Percentiles rank a stretch among this genome's conserved stretches.
Evolutionary conservation across 768 basidiomycete genomes (phyloP).

Genomic region (Glaciozyma martinii): DNA sequence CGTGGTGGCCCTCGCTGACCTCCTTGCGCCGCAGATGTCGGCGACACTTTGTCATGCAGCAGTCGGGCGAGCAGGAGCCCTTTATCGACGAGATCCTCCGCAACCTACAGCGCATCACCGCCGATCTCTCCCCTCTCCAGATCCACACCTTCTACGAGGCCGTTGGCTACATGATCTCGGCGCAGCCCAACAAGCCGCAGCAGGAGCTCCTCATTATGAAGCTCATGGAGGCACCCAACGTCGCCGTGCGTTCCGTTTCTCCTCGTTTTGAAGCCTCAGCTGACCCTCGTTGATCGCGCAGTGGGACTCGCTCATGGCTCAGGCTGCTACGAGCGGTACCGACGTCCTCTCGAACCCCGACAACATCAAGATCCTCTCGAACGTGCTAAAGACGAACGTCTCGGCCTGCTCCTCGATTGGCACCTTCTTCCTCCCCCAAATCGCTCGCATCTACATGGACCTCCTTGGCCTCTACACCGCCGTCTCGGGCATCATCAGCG

Average conservation of each 20-base stretch:
- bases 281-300: constrained; percentile 36
- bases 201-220: constrained; percentile 92
- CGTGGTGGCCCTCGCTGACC: neutral
- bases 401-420: constrained; percentile 96
- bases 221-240: constrained; percentile 95
- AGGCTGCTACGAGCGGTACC: constrained; percentile 73
- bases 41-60: constrained; percentile 96
- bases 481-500: constrained; percentile 90
- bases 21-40: constrained; percentile 45
- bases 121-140: constrained; percentile 87
- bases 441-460: constrained; percentile 89
- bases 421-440: constrained; percentile 92
- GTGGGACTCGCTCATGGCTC: constrained; percentile 97
- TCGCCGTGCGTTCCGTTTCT: constrained; percentile 57
- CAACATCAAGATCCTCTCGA: constrained; percentile 92
- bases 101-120: constrained; percentile 81
- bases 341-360: constrained; percentile 83
- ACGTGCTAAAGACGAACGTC: constrained; percentile 96
- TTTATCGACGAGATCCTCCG: constrained; percentile 96
- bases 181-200: constrained; percentile 92
- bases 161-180: constrained; percentile 98
- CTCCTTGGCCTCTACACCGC: constrained; percentile 98
- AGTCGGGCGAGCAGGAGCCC: constrained; percentile 90
- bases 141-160: constrained; percentile 99
- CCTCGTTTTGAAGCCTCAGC: too few relatives aligned